These are phyloP conservation scores for Umbelopsis sp. DNA, from an alignment of 371 early-diverging fungal genomes.

Conservation along the genomic window DNA sequence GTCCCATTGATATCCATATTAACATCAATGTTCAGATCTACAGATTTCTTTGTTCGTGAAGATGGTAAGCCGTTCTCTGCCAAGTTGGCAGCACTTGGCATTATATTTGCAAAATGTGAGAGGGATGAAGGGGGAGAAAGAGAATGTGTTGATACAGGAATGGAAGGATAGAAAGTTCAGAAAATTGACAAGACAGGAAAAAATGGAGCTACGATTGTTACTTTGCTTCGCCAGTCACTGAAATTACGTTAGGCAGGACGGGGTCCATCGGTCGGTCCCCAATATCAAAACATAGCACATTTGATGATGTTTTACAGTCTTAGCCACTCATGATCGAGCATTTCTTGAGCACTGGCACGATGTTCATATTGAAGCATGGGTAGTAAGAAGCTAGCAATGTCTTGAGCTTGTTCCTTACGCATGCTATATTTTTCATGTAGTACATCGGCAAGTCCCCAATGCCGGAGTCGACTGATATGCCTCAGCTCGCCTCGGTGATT, in stretches of 20 bases:
- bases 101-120: slow-evolving; percentile 5
- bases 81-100: slow-evolving; percentile 19
- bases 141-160: not conserved
- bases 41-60: not conserved
- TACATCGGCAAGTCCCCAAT: slow-evolving; percentile 84
- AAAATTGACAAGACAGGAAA: not conserved
- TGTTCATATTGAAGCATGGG: slow-evolving; percentile 76
- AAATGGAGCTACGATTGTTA: not conserved
- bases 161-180: too few species aligned
- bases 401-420: slow-evolving; percentile 57
- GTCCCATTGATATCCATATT: not conserved
- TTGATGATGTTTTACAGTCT: not conserved
- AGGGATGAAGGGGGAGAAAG: not conserved
- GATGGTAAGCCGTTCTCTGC: slow-evolving; percentile 16
- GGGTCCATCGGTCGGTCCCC: too few species aligned
- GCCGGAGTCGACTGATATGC: slow-evolving; percentile 82
- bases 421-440: slow-evolving; percentile 83
- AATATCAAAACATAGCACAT: too few species aligned
- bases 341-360: slow-evolving; percentile 58
- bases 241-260: not conserved
- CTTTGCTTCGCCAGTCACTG: not conserved
- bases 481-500: slow-evolving; percentile 79
- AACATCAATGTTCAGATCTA: not conserved
- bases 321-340: slow-evolving; percentile 71
- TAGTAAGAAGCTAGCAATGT: slow-evolving; percentile 63